Base-by-base conservation (phyloP, 139 green algal genomes). In the Chlorella sp. region DNA sequence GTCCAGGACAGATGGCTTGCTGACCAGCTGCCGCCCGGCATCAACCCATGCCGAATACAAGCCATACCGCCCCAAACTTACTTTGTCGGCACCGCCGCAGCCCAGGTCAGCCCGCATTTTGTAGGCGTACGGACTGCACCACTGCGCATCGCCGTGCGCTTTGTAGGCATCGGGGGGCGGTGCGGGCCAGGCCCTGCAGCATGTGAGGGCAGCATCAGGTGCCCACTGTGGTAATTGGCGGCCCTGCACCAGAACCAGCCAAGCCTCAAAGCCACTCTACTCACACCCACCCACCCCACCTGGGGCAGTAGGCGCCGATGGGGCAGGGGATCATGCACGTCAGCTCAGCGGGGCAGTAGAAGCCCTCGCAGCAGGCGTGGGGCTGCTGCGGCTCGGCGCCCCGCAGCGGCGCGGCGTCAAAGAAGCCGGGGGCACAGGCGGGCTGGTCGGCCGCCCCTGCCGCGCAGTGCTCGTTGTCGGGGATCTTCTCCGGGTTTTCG, bases 111-210 rank as follows among this genome's bases (percentile, higher is more conserved):
- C 20, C 7, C 89, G 74, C 74, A 83, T 47, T 80, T 92, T 93
- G 87, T 94, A 94, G 25, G 83, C 89, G 47, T 94, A 94, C 0
- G 91, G 91, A 1, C 87, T 87, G 47, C 91, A 94, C 91, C 91
- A 94, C 47, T 75, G 76, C 34, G 69, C 73, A 0, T 68, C 67
- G 63, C 63, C 55, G 28, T 32, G 57, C 21, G 20, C 17, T 25
- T 60, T 73, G 67, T 85, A 92, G 34, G n/a, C 34, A n/a, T 87
- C 65, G 20, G 88, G 88, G 0, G 88, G 87, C 16, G 69, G 69
- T 13, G 74, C 74, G 16, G 88, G 60, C 38, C 62, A 68, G 30
- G 87, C 87, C 39, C 70, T 87, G 81, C 70, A 67, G 25, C 56
- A 12, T n/a, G n/a, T n/a, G 12, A 26, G 26, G 39, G 63, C 63